Percentiles rank a stretch among this genome's conserved stretches.
These are phyloP conservation scores for Ustilago sp. DNA, from an alignment of 1,284 basidiomycete species.

Conservation along the genomic window DNA sequence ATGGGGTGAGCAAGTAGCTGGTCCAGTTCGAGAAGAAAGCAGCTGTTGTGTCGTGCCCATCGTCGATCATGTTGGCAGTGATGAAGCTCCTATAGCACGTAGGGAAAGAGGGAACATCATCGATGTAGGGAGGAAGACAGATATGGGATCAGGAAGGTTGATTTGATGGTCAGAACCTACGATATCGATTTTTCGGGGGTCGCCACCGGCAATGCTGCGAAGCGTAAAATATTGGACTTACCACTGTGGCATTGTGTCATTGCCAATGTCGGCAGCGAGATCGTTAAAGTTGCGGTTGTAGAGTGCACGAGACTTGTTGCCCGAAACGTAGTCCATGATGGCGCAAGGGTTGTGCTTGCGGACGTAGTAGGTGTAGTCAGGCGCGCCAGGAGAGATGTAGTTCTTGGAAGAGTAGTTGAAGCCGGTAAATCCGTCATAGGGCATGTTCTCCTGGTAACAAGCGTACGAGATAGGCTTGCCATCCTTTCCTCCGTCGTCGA, in stretches of 20 bases:
- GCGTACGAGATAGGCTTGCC: slow-evolving; percentile 71
- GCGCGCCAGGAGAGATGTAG: slow-evolving; percentile 72
- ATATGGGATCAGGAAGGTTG: no score
- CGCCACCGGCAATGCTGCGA: not conserved
- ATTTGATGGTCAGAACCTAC: not conserved
- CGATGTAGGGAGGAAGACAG: not conserved
- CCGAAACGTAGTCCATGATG: slow-evolving; percentile 72
- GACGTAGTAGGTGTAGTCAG: slow-evolving; percentile 70
- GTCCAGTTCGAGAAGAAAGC: slow-evolving; percentile 74
- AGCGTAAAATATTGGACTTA: not conserved
- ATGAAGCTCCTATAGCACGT: slow-evolving; percentile 72
- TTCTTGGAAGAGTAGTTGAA: slow-evolving; percentile 72
- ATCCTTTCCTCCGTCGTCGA: slow-evolving; percentile 73
- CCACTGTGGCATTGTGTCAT: slow-evolving; percentile 74
- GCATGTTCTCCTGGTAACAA: slow-evolving; percentile 73
- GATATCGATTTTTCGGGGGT: not conserved
- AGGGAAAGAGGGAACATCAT: not conserved
- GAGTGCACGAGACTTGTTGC: slow-evolving; percentile 71
- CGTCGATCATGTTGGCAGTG: slow-evolving; percentile 77
- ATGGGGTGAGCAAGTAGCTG: slow-evolving; percentile 74
- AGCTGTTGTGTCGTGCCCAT: slow-evolving; percentile 75
- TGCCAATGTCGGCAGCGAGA: slow-evolving; percentile 71
- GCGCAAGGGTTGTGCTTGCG: slow-evolving; percentile 73
- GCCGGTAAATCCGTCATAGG: slow-evolving; percentile 73
- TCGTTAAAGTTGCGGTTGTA: slow-evolving; percentile 77